Evolutionary conservation across 2,329 filamentous ascomycete species (phyloP).

Genomic region (Claviceps sp.): DNA sequence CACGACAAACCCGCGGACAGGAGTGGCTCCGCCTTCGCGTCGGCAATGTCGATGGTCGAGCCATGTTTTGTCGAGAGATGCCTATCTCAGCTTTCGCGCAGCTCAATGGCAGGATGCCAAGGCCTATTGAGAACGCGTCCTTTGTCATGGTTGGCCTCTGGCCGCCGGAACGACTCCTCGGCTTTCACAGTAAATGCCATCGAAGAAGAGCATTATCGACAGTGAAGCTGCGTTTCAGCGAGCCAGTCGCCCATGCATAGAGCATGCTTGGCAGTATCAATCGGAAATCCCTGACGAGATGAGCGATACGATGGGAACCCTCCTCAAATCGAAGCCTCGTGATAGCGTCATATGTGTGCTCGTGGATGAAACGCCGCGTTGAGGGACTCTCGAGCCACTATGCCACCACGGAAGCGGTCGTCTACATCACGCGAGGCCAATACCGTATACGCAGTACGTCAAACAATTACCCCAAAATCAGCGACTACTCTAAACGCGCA

Average conservation of each 20-base stretch:
- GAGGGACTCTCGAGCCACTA: conserved; percentile 49
- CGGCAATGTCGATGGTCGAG: neutral
- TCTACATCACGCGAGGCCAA: conserved; percentile 55
- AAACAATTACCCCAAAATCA: conserved; percentile 17
- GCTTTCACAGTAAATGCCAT: conserved; percentile 63
- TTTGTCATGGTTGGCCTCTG: conserved; percentile 61
- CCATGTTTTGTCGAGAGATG: conserved; percentile 10
- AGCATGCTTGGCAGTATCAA: conserved; percentile 47
- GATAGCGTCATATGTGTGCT: conserved; percentile 58
- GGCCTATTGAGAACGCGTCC: conserved; percentile 49
- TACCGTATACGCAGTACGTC: conserved; percentile 49
- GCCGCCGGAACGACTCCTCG: conserved; percentile 62
- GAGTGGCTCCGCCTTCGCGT: neutral
- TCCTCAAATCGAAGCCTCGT: conserved; percentile 43
- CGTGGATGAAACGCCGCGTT: conserved; percentile 52
- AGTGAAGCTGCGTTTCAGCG: conserved; percentile 56
- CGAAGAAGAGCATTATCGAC: conserved; percentile 55
- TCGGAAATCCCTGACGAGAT: conserved; percentile 52
- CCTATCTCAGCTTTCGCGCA: conserved; percentile 13
- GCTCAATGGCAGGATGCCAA: conserved; percentile 16
- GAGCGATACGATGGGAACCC: conserved; percentile 44
- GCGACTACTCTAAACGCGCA: no score
- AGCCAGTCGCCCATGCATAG: conserved; percentile 44
- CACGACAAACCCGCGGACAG: neutral
- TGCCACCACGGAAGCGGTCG: conserved; percentile 51